Base-by-base conservation (phyloP, 331 rosid species). In the Erythrophleum ivorense region DNA sequence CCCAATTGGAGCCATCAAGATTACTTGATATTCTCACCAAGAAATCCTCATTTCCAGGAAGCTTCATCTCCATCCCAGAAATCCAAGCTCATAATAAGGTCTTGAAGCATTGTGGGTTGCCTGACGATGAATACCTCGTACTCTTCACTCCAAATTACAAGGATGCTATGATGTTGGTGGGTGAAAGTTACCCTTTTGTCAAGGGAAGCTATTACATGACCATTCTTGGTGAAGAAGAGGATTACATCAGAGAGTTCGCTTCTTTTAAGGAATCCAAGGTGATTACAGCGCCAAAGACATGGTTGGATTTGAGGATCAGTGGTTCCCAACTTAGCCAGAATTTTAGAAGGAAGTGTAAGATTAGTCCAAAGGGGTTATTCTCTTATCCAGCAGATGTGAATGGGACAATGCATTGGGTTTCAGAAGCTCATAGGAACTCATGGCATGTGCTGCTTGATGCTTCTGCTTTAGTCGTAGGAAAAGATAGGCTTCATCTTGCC, bases 401-500 rank as follows among this genome's bases (percentile, higher is more conserved):
- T 16, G 95, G 92, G 74, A 86, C 90, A 18, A 86, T 91, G 80
- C 94, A 94, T 86, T 94, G 97, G 97, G 86, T 94, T 50, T 90
- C 97, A 0, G 97, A 92, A 90, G 98, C 95, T 72, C 98, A 90
- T 52, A 66, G 97, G 78, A 92, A 86, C 87, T 87, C 88, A 1
- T 92, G 98, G 95, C 98, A 94, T 66, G 98, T 92, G 72, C 91
- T 94, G 84, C 94, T 92, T 48, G 98, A 94, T 82, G 97, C 98
- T 8, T 82, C 96, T 48, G 86, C 84, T 16, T 78, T 87, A 41
- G 93, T 87, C 31, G 86, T 94, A 40, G 97, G 97, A 34, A 85
- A 81, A 72, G 97, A 92, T 41, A 81, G 66, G 85, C 66, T 91
- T 38, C 85, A 87, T 73, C 92, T 92, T 73, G 88, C 87, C 6